Evolutionary conservation across 106 monocot genomes (phyloP), one percentile per base, ranked within the genome.

Genomic region (Vanilla planifolia): DNA sequence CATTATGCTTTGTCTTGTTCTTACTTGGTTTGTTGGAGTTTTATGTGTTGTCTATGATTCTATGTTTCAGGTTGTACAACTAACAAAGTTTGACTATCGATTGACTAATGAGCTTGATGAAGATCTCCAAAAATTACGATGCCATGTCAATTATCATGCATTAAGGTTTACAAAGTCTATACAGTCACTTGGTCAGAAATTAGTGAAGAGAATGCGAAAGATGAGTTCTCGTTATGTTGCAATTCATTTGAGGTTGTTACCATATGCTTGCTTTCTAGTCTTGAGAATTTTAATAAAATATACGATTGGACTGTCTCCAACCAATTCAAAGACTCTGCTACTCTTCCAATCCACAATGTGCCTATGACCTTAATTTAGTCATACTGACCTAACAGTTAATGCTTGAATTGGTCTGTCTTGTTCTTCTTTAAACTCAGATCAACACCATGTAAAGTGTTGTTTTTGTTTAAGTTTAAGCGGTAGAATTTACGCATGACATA

Each of bases 81-180:
- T 92, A 78, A 92, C 87, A 15, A 92, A 92, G 55, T 87, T 92
- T 59, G 92, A 92, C 72, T 92, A 87, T 67, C 71, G 92, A 56
- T 83, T 92, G 55, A 56, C 83, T 16, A 87, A 71, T 51, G 71
- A 17, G 8, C 80, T 92, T 74, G 92, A 87, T 58, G 84, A 87
- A 9, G 84, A 88, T n/a, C 69, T 84, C 50, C 92, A 92, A 61
- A 92, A 92, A 61, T 67, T 92, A 48, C 83, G 92, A 2, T 92
- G 92, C 50, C 80, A 67, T 39, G 84, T 84, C 4, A 92, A 92
- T 65, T 92, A 81, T 78, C 83, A 92, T 78, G 84, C 80, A 33
- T 63, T 92, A 62, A 72, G 78, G 71, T 92, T 92, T 77, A 75
- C 83, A 59, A 72, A 56, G 42, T 55, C 74, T 29, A 87, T 92